These are phyloP conservation scores for Poa annua DNA, from an alignment of 176 grass and related monocot species.

Conservation along the genomic window DNA sequence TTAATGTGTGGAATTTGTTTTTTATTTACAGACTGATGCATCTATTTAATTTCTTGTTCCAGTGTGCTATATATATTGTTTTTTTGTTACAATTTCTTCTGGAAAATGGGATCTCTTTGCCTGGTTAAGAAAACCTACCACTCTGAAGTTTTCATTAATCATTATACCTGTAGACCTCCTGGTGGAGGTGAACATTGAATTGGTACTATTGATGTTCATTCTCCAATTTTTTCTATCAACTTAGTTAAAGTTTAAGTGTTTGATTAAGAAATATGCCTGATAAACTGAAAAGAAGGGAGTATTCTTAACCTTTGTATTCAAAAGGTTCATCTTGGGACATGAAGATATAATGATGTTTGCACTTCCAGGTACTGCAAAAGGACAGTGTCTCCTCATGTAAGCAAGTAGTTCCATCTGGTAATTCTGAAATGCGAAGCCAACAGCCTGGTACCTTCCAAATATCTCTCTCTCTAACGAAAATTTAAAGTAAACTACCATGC, in stretches of 20 bases:
- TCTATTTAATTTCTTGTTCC: conserved; percentile 12
- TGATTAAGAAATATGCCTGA: background rate
- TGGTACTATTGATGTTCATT: background rate
- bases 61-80: background rate
- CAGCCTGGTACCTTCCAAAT: conserved; percentile 10
- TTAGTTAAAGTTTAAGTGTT: background rate
- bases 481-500: background rate
- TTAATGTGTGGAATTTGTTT: background rate
- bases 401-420: conserved; percentile 25
- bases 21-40: background rate
- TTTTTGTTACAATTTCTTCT: conserved; percentile 4
- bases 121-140: background rate
- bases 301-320: background rate
- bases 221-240: background rate
- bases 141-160: background rate
- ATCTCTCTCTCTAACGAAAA: background rate
- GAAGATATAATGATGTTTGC: background rate
- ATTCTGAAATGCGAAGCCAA: conserved; percentile 36
- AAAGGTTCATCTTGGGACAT: background rate
- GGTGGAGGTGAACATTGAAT: background rate
- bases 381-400: conserved; percentile 6
- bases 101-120: background rate
- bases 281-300: conserved; percentile 10
- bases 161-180: background rate
- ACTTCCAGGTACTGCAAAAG: conserved; percentile 44